Percentiles rank a stretch among this genome's conserved stretches.
Conservation (phyloP, 2,329 filamentous ascomycete genomes). For the Penicillium vulpinum region DNA sequence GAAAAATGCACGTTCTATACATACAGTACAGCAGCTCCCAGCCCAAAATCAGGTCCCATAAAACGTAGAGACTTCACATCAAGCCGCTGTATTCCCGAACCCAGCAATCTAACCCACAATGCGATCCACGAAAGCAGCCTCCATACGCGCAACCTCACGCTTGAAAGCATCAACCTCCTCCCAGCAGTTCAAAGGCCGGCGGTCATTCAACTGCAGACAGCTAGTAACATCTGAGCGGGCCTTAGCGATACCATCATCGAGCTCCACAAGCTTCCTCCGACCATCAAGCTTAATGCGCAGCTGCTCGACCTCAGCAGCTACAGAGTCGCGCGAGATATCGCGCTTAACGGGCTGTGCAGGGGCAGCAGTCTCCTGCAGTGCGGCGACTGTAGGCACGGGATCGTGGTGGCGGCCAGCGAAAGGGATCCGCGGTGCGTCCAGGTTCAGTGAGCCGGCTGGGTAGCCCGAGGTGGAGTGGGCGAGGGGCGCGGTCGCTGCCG, state of each 20-base stretch:
- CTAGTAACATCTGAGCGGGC: constrained; percentile 74
- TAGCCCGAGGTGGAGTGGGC: constrained; percentile 22
- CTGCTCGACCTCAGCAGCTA: constrained; percentile 59
- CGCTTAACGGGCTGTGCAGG: constrained; percentile 34
- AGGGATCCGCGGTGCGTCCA: constrained; percentile 46
- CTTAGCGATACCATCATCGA: constrained; percentile 70
- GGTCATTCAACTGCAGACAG: constrained; percentile 81
- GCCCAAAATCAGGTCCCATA: constrained; percentile 9
- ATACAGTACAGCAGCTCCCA: constrained; percentile 26
- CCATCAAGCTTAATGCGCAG: constrained; percentile 60
- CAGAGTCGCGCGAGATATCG: constrained; percentile 53
- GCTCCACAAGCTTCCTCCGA: constrained; percentile 59
- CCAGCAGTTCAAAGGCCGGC: constrained; percentile 91
- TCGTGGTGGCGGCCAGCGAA: constrained; percentile 43
- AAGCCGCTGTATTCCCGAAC: constrained; percentile 6
- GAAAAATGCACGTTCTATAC: constrained; percentile 27
- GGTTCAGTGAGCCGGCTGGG: constrained; percentile 35
- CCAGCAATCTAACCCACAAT: constrained; percentile 50
- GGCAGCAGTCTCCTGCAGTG: constrained; percentile 19
- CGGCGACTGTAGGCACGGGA: constrained; percentile 17
- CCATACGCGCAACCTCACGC: constrained; percentile 80
- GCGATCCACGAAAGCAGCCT: constrained; percentile 84
- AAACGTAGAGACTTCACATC: constrained; percentile 12
- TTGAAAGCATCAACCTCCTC: constrained; percentile 89
- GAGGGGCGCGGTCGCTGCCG: constrained; percentile 30